A percentile compares a stretch with the other conserved stretches of the same genome.
Conservation (phyloP, 768 basidiomycete species). For the Artomyces pyxidatus region DNA sequence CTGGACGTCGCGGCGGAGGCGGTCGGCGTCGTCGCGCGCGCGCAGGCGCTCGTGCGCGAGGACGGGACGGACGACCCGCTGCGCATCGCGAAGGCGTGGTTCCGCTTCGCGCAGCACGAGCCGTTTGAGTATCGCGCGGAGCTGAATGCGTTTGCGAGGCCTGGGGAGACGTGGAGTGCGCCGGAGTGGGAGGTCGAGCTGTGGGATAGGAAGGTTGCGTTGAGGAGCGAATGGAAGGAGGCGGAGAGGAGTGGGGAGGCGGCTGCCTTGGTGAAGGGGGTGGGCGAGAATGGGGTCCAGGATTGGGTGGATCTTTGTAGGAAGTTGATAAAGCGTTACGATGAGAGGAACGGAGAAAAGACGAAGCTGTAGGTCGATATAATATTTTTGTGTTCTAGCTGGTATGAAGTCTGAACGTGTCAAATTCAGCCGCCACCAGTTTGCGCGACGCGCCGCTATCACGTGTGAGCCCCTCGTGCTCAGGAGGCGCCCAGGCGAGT, state of each 20-base stretch:
- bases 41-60: neutral
- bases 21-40: slow-evolving; percentile 38
- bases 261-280: slow-evolving; percentile 49
- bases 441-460: too few species aligned
- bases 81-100: slow-evolving; percentile 48
- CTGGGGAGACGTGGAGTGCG: slow-evolving; percentile 27
- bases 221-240: slow-evolving; percentile 51
- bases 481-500: too few species aligned
- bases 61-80: slow-evolving; percentile 24
- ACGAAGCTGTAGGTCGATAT: neutral
- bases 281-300: slow-evolving; percentile 46
- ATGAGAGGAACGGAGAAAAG: slow-evolving; percentile 14
- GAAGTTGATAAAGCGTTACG: slow-evolving; percentile 25
- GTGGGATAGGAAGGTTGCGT: slow-evolving; percentile 36
- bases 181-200: slow-evolving; percentile 52
- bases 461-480: too few species aligned
- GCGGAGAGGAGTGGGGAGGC: slow-evolving; percentile 51
- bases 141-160: slow-evolving; percentile 40
- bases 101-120: slow-evolving; percentile 38
- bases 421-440: too few species aligned
- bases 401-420: too few species aligned
- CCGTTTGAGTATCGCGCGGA: slow-evolving; percentile 66
- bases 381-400: too few species aligned
- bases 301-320: slow-evolving; percentile 56
- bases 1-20: slow-evolving; percentile 44